phyloP scores from a whole-genome alignment of 345 rosid species.

The Eucalyptus dawsonii region DNA sequence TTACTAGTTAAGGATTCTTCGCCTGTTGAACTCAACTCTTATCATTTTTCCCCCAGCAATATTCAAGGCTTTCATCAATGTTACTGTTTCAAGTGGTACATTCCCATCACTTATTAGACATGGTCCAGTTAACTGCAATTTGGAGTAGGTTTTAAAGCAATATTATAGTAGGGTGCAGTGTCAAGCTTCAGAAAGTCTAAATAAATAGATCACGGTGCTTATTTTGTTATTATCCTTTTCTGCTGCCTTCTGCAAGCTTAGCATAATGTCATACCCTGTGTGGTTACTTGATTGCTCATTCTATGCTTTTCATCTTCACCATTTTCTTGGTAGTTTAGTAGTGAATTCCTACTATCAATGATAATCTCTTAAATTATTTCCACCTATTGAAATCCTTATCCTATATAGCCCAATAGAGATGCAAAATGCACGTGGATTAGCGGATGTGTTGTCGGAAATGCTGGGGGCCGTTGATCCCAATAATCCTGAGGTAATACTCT shows the following conservation, averaged over 20 bases:
- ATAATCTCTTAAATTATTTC: neutral
- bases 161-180: neutral
- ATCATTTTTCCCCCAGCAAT: neutral
- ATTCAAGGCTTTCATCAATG: neutral
- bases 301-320: neutral
- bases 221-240: neutral
- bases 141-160: neutral
- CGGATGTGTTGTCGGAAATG: slow-evolving; percentile 78
- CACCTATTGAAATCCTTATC: neutral
- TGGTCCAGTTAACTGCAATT: neutral
- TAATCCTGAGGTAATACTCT: slow-evolving; percentile 48
- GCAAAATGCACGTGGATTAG: slow-evolving; percentile 58
- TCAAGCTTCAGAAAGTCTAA: neutral
- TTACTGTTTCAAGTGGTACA: neutral
- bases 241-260: neutral
- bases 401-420: slow-evolving; percentile 55
- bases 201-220: neutral
- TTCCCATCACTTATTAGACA: neutral
- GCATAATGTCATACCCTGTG: neutral
- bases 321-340: neutral
- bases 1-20: neutral
- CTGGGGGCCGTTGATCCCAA: slow-evolving; percentile 80
- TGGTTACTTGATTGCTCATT: neutral
- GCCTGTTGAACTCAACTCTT: neutral
- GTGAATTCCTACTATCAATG: neutral